A percentile compares a stretch with the other conserved stretches of the same genome.
Conservation (phyloP, 139 green algal species). For the Micromonas pusilla region DNA sequence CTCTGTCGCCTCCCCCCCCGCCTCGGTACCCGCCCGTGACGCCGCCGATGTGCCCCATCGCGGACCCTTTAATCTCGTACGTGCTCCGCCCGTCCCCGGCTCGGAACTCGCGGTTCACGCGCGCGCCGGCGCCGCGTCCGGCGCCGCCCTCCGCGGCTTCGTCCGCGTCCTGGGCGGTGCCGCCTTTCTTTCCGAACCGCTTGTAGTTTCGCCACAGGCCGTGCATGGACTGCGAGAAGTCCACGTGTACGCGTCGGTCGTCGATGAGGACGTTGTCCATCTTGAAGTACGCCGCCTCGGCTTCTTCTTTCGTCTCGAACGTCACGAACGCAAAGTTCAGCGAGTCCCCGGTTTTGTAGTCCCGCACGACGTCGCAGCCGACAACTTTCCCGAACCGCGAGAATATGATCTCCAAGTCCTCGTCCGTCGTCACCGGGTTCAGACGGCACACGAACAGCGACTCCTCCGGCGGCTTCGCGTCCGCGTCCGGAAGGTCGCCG, state of each 20-base stretch:
- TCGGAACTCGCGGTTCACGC: too few species aligned
- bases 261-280: slow-evolving; percentile 99
- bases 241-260: slow-evolving; percentile 83
- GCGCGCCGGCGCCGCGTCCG: too few species aligned
- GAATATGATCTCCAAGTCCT: slow-evolving; percentile 99
- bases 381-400: slow-evolving; percentile 83
- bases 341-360: slow-evolving; percentile 90
- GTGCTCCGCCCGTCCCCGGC: too few species aligned
- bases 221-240: slow-evolving; percentile 87
- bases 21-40: too few species aligned
- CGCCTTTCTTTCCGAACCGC: slow-evolving; percentile 10
- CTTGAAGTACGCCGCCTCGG: slow-evolving; percentile 93
- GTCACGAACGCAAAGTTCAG: slow-evolving; percentile 92
- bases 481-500: slow-evolving; percentile 70
- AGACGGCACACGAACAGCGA: slow-evolving; percentile 99
- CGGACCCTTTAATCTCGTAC: too few species aligned
- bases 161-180: not conserved
- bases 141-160: too few species aligned
- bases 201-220: slow-evolving; percentile 90
- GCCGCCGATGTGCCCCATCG: too few species aligned
- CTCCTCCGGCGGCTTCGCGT: slow-evolving; percentile 84
- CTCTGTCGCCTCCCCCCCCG: too few species aligned
- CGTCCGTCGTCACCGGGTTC: slow-evolving; percentile 85
- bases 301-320: slow-evolving; percentile 67
- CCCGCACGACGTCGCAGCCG: slow-evolving; percentile 88